These are phyloP conservation scores for Coemansia sp. DNA, from an alignment of 192 early-diverging fungal species.

Conservation along the genomic window DNA sequence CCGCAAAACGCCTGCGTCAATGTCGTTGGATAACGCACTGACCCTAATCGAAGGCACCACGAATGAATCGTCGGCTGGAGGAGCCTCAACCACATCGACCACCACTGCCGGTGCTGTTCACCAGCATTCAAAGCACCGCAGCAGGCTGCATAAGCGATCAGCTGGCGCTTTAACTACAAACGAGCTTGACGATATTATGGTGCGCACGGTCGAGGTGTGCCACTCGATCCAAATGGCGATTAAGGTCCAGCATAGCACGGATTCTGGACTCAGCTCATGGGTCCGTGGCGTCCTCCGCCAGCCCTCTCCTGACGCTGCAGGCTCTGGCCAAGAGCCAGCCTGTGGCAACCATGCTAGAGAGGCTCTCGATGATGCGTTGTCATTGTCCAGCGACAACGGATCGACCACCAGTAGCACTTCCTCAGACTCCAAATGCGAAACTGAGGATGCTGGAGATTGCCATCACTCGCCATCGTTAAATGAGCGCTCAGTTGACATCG, in stretches of 20 bases:
- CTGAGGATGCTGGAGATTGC: neutral
- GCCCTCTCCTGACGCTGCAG: no score
- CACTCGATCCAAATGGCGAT: conserved; percentile 51
- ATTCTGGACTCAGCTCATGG: conserved; percentile 42
- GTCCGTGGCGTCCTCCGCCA: conserved; percentile 6
- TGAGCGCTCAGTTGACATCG: neutral
- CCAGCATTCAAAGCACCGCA: conserved; percentile 14
- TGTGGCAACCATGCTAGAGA: neutral
- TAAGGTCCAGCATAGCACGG: conserved; percentile 24
- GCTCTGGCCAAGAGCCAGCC: neutral
- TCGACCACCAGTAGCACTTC: neutral
- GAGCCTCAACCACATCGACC: neutral
- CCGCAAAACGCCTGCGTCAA: conserved; percentile 22
- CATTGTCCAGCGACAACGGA: neutral
- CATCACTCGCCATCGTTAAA: neutral
- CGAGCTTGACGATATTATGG: conserved; percentile 54
- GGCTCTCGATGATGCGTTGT: neutral
- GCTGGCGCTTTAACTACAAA: conserved; percentile 30
- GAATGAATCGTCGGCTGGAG: neutral
- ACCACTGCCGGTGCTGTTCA: neutral
- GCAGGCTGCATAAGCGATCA: conserved; percentile 37
- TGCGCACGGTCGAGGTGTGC: conserved; percentile 46
- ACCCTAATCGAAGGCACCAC: conserved; percentile 37
- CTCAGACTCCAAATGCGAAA: neutral
- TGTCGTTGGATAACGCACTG: conserved; percentile 44